Evolutionary conservation across 495 filamentous ascomycete genomes (phyloP).

Genomic region (Penicillium tannophilum): DNA sequence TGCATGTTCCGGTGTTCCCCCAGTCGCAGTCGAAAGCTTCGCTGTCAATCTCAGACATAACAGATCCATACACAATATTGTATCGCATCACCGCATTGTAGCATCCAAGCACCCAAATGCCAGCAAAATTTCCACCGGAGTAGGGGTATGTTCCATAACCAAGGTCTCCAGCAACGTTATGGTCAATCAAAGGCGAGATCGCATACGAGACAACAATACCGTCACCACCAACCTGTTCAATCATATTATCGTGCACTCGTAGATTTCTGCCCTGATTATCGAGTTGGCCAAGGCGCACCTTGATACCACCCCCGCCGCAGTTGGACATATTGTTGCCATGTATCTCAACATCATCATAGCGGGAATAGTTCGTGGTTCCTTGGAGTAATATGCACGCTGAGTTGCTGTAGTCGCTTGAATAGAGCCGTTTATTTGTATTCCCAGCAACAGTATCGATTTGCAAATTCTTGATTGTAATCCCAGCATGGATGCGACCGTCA

Average conservation of each 20-base stretch:
- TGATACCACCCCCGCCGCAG: slow-evolving; percentile 17
- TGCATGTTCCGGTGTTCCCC: slow-evolving; percentile 15
- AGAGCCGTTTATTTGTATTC: slow-evolving; percentile 11
- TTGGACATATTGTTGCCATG: slow-evolving; percentile 12
- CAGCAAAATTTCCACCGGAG: slow-evolving; percentile 16
- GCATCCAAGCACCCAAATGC: slow-evolving; percentile 15
- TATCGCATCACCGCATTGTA: slow-evolving; percentile 15
- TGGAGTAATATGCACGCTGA: slow-evolving; percentile 11
- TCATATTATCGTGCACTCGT: slow-evolving; percentile 10
- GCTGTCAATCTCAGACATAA: slow-evolving; percentile 18
- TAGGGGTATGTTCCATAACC: slow-evolving; percentile 16
- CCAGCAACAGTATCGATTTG: slow-evolving; percentile 1
- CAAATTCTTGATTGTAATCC: too few species aligned
- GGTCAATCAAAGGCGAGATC: slow-evolving; percentile 5
- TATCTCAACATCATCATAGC: slow-evolving; percentile 16
- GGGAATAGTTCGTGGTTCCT: slow-evolving; percentile 8
- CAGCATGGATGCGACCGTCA: too few species aligned
- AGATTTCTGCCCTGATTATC: slow-evolving; percentile 8
- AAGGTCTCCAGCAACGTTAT: slow-evolving; percentile 10
- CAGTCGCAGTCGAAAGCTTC: slow-evolving; percentile 19
- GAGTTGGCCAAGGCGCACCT: slow-evolving; percentile 17
- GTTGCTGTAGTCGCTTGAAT: slow-evolving; percentile 8
- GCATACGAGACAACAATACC: slow-evolving; percentile 14
- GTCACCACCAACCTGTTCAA: slow-evolving; percentile 17
- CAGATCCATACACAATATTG: slow-evolving; percentile 13